These are phyloP conservation scores for Hippophae tibetana DNA, from an alignment of 306 rosid species.

Conservation along the genomic window DNA sequence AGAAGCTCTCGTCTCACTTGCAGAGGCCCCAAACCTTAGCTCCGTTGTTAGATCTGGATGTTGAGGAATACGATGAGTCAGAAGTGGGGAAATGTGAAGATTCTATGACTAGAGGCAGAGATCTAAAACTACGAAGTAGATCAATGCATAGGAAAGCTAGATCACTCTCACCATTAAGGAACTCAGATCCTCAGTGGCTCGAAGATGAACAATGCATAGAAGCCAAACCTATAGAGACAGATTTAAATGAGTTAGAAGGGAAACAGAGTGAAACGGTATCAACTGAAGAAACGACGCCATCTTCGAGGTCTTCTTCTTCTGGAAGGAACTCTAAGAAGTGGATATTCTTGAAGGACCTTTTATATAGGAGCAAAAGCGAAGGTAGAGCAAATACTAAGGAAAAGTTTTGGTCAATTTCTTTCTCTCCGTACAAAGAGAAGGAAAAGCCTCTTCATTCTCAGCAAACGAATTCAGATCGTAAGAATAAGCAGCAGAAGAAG, in stretches of 20 bases:
- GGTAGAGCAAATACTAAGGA: conserved; percentile 18
- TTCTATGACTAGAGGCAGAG: conserved; percentile 42
- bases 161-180: conserved; percentile 67
- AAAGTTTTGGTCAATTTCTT: conserved; percentile 16
- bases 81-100: conserved; percentile 1
- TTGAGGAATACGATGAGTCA: conserved; percentile 24
- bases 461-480: neutral
- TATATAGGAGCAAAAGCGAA: conserved; percentile 26
- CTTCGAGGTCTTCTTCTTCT: conserved; percentile 25
- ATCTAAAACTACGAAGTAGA: conserved; percentile 47
- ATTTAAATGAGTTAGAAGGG: neutral
- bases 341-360: conserved; percentile 24
- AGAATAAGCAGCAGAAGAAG: conserved; percentile 4
- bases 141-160: conserved; percentile 58
- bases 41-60: conserved; percentile 45
- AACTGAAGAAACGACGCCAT: conserved; percentile 12
- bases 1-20: conserved; percentile 59
- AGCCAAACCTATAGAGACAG: neutral
- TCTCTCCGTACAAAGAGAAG: conserved; percentile 18
- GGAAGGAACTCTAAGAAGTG: conserved; percentile 28
- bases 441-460: neutral
- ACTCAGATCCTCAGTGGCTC: conserved; percentile 32
- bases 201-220: conserved; percentile 8
- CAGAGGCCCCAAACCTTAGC: conserved; percentile 45
- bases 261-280: neutral